Conservation (phyloP, 2,329 filamentous ascomycete species). For the Colletotrichum noveboracense region DNA sequence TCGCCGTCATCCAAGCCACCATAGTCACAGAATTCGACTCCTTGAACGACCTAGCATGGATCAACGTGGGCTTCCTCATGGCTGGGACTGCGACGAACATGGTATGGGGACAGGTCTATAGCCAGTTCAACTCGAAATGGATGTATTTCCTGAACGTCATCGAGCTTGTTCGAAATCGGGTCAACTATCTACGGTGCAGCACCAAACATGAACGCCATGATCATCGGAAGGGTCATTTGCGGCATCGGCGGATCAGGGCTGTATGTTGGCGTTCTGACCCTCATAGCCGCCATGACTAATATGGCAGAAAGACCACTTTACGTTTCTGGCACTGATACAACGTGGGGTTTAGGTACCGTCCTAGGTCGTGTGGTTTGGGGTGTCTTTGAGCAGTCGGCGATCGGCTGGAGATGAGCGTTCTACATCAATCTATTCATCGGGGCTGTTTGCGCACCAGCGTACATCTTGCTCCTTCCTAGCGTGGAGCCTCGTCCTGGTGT, state of each 20-base stretch:
- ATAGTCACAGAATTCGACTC: too few relatives aligned
- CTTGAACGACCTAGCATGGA: slow-evolving; percentile 37
- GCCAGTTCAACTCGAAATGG: slow-evolving; percentile 34
- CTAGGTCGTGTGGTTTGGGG: slow-evolving; percentile 46
- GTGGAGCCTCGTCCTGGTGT: slow-evolving; percentile 23
- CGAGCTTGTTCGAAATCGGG: slow-evolving; percentile 37
- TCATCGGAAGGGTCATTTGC: slow-evolving; percentile 46
- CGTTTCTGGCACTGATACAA: slow-evolving; percentile 25
- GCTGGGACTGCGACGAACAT: background rate
- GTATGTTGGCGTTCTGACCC: slow-evolving; percentile 1
- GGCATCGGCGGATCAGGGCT: slow-evolving; percentile 38
- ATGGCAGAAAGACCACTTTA: slow-evolving; percentile 6
- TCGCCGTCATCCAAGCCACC: too few relatives aligned
- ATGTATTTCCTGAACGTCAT: slow-evolving; percentile 32
- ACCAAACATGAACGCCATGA: slow-evolving; percentile 45
- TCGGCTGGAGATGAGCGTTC: slow-evolving; percentile 46
- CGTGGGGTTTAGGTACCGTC: slow-evolving; percentile 49
- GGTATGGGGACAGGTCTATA: slow-evolving; percentile 34
- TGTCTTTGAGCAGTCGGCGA: slow-evolving; percentile 41
- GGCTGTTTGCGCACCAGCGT: slow-evolving; percentile 32
- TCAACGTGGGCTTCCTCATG: slow-evolving; percentile 32
- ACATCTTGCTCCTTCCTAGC: slow-evolving; percentile 30
- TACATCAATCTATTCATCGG: slow-evolving; percentile 59
- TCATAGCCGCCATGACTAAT: background rate
- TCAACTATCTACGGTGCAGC: slow-evolving; percentile 43